Conservation (phyloP, 768 basidiomycete genomes). For the Naganishia onofrii region DNA sequence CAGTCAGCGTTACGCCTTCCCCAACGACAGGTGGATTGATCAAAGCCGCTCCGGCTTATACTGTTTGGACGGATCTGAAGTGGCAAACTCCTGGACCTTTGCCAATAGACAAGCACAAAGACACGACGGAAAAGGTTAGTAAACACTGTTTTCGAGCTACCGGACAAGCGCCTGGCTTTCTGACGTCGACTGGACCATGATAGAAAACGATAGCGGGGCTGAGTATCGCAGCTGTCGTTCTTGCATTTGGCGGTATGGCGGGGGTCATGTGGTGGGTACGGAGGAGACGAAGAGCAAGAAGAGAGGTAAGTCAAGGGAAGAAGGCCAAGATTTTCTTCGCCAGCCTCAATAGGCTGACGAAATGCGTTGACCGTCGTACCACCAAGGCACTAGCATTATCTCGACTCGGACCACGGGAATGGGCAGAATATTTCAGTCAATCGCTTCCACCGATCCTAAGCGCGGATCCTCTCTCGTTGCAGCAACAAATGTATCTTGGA, state of each 20-base stretch:
- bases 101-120: conserved; percentile 40
- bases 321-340: background rate
- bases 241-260: conserved; percentile 37
- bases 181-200: too few species aligned
- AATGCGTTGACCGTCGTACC: background rate
- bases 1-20: conserved; percentile 40
- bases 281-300: conserved; percentile 35
- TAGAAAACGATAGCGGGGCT: conserved; percentile 42
- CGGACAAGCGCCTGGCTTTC: too few species aligned
- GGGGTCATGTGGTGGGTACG: conserved; percentile 40
- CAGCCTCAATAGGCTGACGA: background rate
- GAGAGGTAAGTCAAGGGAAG: conserved; percentile 37
- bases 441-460: background rate
- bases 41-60: conserved; percentile 39
- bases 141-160: too few species aligned
- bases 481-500: background rate
- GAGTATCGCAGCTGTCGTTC: conserved; percentile 39
- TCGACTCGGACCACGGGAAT: conserved; percentile 38
- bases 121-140: conserved; percentile 28
- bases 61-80: conserved; percentile 39
- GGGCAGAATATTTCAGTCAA: conserved; percentile 39
- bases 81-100: conserved; percentile 36
- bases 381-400: conserved; percentile 41
- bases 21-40: conserved; percentile 37
- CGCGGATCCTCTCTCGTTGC: background rate